Conservation (phyloP, 305 asterid genomes). For the Caryopteris hybrid region DNA sequence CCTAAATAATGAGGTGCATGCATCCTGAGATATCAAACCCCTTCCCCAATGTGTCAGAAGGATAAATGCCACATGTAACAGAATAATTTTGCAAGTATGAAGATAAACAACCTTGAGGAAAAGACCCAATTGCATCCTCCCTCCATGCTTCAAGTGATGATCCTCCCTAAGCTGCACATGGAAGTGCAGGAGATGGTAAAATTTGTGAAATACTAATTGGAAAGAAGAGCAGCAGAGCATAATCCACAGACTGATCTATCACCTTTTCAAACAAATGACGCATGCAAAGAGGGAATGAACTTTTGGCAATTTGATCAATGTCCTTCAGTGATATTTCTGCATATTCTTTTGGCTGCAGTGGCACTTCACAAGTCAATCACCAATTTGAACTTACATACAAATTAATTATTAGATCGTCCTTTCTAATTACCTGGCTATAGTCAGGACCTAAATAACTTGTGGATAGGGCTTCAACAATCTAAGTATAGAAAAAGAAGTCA, state of each 20-base stretch:
- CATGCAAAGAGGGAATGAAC: conserved; percentile 96
- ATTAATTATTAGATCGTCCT: conserved; percentile 14
- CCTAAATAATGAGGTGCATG: conserved; percentile 8
- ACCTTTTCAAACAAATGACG: conserved; percentile 90
- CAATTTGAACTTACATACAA: conserved; percentile 2
- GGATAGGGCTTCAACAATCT: conserved; percentile 91
- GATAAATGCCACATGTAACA: background rate
- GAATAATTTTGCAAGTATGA: background rate
- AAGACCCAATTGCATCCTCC: conserved; percentile 90
- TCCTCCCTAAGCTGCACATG: conserved; percentile 83
- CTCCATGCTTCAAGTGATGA: conserved; percentile 99
- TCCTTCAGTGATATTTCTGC: conserved; percentile 72
- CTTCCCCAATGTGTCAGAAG: background rate
- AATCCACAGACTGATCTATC: conserved; percentile 10
- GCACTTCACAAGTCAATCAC: conserved; percentile 27
- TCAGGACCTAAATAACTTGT: conserved; percentile 90
- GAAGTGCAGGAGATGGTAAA: conserved; percentile 12
- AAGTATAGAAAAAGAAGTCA: conserved; percentile 25
- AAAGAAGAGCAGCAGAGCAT: conserved; percentile 7
- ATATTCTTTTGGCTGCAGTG: conserved; percentile 65
- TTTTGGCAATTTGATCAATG: conserved; percentile 83
- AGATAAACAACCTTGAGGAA: conserved; percentile 74
- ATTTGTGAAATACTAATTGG: background rate
- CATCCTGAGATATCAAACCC: conserved; percentile 5
- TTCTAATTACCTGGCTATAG: conserved; percentile 73